phyloP scores from a whole-genome alignment of 2,329 filamentous ascomycete species.

The Byssochlamys sp. region DNA sequence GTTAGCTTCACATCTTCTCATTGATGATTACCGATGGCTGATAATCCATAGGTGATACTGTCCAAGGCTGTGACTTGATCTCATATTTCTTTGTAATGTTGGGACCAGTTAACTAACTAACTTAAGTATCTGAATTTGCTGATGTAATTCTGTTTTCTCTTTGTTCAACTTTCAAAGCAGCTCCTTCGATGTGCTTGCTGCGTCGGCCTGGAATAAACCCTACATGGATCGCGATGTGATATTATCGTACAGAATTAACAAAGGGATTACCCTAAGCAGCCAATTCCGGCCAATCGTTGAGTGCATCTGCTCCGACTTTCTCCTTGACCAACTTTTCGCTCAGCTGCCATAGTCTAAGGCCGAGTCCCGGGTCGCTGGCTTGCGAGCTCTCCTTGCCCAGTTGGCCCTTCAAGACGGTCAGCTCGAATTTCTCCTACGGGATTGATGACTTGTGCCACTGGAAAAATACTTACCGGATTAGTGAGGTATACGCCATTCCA shows the following conservation, averaged over 20 bases:
- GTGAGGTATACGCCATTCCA: conserved; percentile 37
- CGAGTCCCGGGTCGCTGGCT: conserved; percentile 32
- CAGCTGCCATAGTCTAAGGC: conserved; percentile 31
- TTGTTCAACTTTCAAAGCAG: too few relatives aligned
- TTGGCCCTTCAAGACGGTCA: conserved; percentile 12
- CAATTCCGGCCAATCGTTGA: conserved; percentile 22
- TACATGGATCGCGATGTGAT: too few relatives aligned
- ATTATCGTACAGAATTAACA: not conserved
- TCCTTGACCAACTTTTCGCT: conserved; percentile 32
- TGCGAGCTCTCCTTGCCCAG: conserved; percentile 32
- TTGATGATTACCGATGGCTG: too few relatives aligned
- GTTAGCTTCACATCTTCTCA: not conserved
- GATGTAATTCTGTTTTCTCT: too few relatives aligned
- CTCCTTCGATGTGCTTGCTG: too few relatives aligned
- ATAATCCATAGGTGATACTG: too few relatives aligned
- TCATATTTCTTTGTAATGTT: too few relatives aligned
- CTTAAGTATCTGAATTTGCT: too few relatives aligned
- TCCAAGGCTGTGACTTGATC: too few relatives aligned
- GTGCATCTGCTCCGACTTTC: conserved; percentile 31
- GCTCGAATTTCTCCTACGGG: not conserved
- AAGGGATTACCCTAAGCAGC: not conserved
- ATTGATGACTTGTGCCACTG: not conserved
- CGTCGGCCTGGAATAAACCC: too few relatives aligned
- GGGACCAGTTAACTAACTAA: too few relatives aligned
- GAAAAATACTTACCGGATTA: conserved; percentile 19